A percentile compares a stretch with the other conserved stretches of the same genome.
phyloP scores from a whole-genome alignment of 1,139 yeast genomes.

The Groenewaldozyma auringiensis region DNA sequence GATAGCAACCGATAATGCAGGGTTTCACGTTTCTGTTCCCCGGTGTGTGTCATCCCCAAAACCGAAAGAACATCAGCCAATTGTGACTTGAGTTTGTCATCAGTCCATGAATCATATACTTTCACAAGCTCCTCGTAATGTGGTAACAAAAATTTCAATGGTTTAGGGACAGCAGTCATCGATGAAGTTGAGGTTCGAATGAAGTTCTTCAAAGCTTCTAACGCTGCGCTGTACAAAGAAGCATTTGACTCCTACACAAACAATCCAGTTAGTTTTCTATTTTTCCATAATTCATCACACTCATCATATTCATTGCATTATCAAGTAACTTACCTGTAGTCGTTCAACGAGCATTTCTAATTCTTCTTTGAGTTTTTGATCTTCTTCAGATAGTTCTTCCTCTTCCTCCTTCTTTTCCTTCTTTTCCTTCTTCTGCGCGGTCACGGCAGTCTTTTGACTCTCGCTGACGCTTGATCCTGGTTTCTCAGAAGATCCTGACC shows the following conservation, averaged over 20 bases:
- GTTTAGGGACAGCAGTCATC: constrained; percentile 99
- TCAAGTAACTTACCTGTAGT: constrained; percentile 33
- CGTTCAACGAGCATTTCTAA: constrained; percentile 83
- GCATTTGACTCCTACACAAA: constrained; percentile 36
- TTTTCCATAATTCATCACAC: too few relatives aligned
- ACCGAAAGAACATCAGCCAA: constrained; percentile 87
- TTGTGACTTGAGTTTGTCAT: constrained; percentile 33
- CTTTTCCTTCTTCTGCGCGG: constrained; percentile 16
- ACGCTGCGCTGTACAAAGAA: constrained; percentile 48
- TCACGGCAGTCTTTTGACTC: constrained; percentile 1
- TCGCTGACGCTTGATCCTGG: constrained; percentile 10
- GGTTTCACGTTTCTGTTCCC: constrained; percentile 73
- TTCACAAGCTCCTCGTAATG: constrained; percentile 62
- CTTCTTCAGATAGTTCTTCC: constrained; percentile 92
- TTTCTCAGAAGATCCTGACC: constrained; percentile 6
- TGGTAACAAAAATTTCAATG: constrained; percentile 89
- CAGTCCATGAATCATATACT: constrained; percentile 62
- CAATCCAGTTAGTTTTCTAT: constrained; percentile 2
- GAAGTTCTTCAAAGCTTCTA: constrained; percentile 62
- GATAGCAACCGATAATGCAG: constrained; percentile 74
- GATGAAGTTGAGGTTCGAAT: constrained; percentile 93
- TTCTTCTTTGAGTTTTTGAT: constrained; percentile 77
- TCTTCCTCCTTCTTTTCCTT: constrained; percentile 39
- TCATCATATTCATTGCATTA: too few relatives aligned
- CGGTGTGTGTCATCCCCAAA: constrained; percentile 90